Conservation (phyloP, 208 protist species). For the Angomonas desouzai region DNA sequence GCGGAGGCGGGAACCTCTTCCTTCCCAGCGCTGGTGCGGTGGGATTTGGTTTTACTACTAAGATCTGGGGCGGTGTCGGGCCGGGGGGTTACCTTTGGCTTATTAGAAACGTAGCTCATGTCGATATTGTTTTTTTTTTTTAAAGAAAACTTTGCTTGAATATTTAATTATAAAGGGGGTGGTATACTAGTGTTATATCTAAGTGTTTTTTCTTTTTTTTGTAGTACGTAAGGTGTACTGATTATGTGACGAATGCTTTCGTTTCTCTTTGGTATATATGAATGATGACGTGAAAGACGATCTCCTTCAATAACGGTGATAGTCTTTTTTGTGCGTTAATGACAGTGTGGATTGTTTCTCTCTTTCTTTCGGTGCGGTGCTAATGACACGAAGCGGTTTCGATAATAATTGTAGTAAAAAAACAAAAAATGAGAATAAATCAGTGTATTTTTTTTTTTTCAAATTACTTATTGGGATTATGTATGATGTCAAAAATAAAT, state of each 20-base stretch:
- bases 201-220: neutral
- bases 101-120: neutral
- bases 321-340: too few relatives aligned
- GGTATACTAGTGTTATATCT: neutral
- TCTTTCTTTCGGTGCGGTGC: too few relatives aligned
- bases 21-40: neutral
- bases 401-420: slow-evolving; percentile 9
- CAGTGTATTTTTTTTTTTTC: neutral
- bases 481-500: too few relatives aligned
- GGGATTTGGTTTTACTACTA: neutral
- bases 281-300: too few relatives aligned
- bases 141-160: neutral
- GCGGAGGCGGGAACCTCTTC: neutral
- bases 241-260: neutral
- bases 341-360: too few relatives aligned
- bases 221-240: too few relatives aligned
- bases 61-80: neutral
- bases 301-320: too few relatives aligned
- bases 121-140: slow-evolving; percentile 8
- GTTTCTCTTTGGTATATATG: too few relatives aligned
- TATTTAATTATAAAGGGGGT: slow-evolving; percentile 3
- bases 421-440: slow-evolving; percentile 11
- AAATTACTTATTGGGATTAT: slow-evolving; percentile 5
- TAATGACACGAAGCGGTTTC: too few relatives aligned
- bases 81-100: neutral